phyloP scores from a whole-genome alignment of 805 yeast genomes.

The Candida ovalis region DNA sequence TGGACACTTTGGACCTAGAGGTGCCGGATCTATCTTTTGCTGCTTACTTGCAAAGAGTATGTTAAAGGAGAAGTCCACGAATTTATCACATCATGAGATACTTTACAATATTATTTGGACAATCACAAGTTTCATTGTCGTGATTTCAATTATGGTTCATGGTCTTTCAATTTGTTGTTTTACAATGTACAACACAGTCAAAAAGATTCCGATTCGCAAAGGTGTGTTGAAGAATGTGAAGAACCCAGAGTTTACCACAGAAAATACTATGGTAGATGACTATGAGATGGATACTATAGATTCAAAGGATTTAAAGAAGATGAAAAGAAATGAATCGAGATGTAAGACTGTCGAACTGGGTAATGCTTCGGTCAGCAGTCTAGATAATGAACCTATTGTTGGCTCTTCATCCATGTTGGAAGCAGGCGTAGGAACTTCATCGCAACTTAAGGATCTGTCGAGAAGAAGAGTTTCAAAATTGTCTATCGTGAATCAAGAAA shows the following conservation, averaged over 20 bases:
- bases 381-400: neutral
- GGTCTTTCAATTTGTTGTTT: conserved; percentile 84
- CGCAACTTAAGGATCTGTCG: neutral
- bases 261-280: neutral
- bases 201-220: conserved; percentile 27
- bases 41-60: conserved; percentile 71
- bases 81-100: conserved; percentile 8
- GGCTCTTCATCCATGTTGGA: neutral
- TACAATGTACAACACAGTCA: conserved; percentile 23
- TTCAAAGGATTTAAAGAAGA: neutral
- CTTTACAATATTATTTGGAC: conserved; percentile 62
- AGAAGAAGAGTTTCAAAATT: conserved; percentile 7
- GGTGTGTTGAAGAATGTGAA: neutral
- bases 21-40: conserved; percentile 90
- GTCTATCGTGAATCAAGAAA: conserved; percentile 3
- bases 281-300: neutral
- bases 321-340: neutral
- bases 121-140: conserved; percentile 70
- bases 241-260: neutral
- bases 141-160: conserved; percentile 81
- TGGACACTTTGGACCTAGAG: conserved; percentile 96
- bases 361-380: neutral
- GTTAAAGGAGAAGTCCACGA: conserved; percentile 15
- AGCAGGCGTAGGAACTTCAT: neutral
- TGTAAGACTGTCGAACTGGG: neutral